A percentile compares a stretch with the other conserved stretches of the same genome.
phyloP scores from a whole-genome alignment of 129 eudicot genomes.

The Flaveria bidentis region DNA sequence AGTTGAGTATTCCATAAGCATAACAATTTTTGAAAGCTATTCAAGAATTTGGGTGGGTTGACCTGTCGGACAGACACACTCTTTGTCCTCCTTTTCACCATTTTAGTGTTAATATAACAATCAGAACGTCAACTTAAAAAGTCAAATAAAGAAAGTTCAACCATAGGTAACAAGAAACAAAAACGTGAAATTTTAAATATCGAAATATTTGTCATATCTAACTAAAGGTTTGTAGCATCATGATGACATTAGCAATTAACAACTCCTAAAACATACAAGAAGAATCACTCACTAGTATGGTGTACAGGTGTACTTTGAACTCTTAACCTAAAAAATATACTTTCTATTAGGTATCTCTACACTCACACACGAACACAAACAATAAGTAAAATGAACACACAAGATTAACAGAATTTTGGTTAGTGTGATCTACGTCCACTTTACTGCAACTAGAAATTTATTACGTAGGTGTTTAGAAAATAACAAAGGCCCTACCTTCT shows the following conservation, averaged over 20 bases:
- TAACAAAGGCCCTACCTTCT: too few relatives aligned
- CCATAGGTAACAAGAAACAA: background rate
- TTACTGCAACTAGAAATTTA: too few relatives aligned
- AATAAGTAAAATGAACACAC: too few relatives aligned
- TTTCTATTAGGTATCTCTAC: too few relatives aligned
- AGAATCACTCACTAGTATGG: background rate
- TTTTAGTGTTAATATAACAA: background rate
- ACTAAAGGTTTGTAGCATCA: background rate
- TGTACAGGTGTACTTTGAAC: background rate
- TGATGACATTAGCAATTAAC: background rate
- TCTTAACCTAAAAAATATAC: conserved; percentile 5
- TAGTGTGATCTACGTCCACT: too few relatives aligned
- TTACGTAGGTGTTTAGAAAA: too few relatives aligned
- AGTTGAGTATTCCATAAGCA: background rate
- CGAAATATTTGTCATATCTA: background rate
- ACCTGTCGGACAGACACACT: background rate
- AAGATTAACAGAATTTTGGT: too few relatives aligned
- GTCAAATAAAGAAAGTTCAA: background rate
- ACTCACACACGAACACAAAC: too few relatives aligned
- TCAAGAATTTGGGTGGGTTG: background rate
- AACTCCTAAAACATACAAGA: background rate
- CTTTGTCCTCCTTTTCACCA: background rate
- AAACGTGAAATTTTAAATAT: background rate
- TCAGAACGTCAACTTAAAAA: background rate
- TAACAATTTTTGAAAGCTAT: too few relatives aligned